phyloP scores from a whole-genome alignment of 1,139 yeast species.

The Candida sp. region DNA sequence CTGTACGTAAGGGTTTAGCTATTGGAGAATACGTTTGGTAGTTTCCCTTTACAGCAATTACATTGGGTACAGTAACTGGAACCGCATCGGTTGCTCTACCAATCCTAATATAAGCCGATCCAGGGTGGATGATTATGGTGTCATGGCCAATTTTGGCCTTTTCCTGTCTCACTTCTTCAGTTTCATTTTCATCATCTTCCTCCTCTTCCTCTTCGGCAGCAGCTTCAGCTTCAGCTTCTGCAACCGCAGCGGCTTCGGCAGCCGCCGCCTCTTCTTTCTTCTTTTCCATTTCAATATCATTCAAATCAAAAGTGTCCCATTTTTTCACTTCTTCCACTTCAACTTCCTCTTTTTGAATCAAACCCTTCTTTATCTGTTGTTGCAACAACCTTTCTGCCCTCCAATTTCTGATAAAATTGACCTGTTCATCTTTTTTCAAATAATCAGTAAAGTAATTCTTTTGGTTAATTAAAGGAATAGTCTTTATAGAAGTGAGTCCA shows the following conservation, averaged over 20 bases:
- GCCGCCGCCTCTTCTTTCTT: conserved; percentile 16
- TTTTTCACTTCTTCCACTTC: too few species aligned
- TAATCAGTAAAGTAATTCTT: conserved; percentile 94
- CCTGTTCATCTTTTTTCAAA: conserved; percentile 84
- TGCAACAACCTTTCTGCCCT: conserved; percentile 40
- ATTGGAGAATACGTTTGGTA: conserved; percentile 8
- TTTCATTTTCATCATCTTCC: conserved; percentile 54
- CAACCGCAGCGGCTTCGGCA: conserved; percentile 4
- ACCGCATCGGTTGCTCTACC: conserved; percentile 85
- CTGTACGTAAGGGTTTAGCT: conserved; percentile 21
- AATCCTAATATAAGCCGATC: conserved; percentile 71
- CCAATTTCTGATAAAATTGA: conserved; percentile 56
- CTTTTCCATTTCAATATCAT: conserved; percentile 38
- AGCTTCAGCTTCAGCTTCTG: conserved; percentile 16
- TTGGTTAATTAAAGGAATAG: conserved; percentile 79
- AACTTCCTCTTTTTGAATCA: too few species aligned
- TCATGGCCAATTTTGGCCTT: conserved; percentile 53
- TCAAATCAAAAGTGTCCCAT: conserved; percentile 38
- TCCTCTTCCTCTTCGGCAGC: conserved; percentile 48
- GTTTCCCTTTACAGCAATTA: conserved; percentile 53
- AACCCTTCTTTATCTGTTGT: conserved; percentile 26
- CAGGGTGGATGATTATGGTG: conserved; percentile 85
- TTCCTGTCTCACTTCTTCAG: conserved; percentile 38
- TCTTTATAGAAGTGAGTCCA: conserved; percentile 61
- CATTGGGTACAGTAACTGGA: conserved; percentile 72